Evolutionary conservation across 2,329 filamentous ascomycete species (phyloP).

Genomic region (Botrytis porri): DNA sequence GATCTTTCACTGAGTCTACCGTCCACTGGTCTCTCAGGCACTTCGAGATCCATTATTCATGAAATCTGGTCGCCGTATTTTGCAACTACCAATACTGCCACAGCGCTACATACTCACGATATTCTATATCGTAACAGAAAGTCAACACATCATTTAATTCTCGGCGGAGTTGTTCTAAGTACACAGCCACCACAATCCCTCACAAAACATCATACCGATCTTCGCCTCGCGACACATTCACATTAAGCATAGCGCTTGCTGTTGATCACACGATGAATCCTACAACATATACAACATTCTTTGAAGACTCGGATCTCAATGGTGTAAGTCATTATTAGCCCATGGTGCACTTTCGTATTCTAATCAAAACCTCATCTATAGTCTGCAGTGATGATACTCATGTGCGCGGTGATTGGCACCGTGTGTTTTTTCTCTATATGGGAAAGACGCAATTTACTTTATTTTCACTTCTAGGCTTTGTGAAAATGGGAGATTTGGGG

Average conservation of each 20-base stretch:
- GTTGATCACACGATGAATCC: neutral
- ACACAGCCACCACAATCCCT: neutral
- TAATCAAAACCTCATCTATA: neutral
- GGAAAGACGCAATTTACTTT: neutral
- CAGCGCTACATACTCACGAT: neutral
- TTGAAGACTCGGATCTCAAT: neutral
- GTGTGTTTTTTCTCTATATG: neutral
- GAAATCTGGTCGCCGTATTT: neutral
- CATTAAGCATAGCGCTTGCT: too few relatives aligned
- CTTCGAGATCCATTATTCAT: neutral
- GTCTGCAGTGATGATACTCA: neutral
- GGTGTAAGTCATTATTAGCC: neutral
- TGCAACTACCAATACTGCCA: neutral
- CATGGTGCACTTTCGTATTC: neutral
- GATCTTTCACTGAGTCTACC: neutral
- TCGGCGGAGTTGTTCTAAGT: neutral
- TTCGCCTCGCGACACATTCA: too few relatives aligned
- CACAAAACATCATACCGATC: neutral
- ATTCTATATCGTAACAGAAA: neutral
- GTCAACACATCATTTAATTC: neutral
- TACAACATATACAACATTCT: neutral
- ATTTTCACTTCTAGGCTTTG: neutral
- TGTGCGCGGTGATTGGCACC: neutral
- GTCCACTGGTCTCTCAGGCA: neutral
- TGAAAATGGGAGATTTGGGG: neutral